Conservation (phyloP, 495 filamentous ascomycete species). For the Penicillium antarcticum region DNA sequence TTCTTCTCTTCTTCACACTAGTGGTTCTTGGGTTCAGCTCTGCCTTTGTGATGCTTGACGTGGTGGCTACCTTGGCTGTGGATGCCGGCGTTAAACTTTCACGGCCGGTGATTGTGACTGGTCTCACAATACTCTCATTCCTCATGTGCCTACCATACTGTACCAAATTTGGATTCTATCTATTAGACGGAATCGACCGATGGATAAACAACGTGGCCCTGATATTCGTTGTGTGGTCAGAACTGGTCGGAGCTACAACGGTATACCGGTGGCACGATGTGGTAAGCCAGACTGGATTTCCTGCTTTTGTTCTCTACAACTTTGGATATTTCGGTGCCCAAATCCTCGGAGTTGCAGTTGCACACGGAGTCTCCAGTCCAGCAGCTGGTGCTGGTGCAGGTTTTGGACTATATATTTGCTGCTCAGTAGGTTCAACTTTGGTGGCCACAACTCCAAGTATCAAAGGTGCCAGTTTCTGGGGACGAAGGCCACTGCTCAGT, state of each 20-base stretch:
- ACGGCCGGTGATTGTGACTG: conserved; percentile 20
- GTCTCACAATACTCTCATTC: conserved; percentile 21
- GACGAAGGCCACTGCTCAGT: conserved; percentile 15
- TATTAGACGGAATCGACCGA: conserved; percentile 23
- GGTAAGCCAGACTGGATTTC: conserved; percentile 24
- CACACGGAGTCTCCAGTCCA: conserved; percentile 23
- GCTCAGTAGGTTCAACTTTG: conserved; percentile 5
- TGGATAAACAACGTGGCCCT: conserved; percentile 26
- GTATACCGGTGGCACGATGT: conserved; percentile 30
- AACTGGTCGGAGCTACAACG: conserved; percentile 22
- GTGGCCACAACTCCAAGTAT: conserved; percentile 20
- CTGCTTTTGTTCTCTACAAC: conserved; percentile 30
- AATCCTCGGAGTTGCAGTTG: conserved; percentile 29
- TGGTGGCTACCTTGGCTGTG: conserved; percentile 19
- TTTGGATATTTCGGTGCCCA: conserved; percentile 33
- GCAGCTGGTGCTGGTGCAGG: conserved; percentile 26
- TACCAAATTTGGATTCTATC: conserved; percentile 25
- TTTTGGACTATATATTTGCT: conserved; percentile 25
- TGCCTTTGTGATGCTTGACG: conserved; percentile 27
- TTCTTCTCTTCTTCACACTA: conserved; percentile 36
- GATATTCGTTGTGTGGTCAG: conserved; percentile 27
- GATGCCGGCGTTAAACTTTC: conserved; percentile 20
- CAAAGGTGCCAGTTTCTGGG: conserved; percentile 30
- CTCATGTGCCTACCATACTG: conserved; percentile 25
- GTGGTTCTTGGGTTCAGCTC: conserved; percentile 25